Evolutionary conservation across 2,329 filamentous ascomycete species (phyloP).

Genomic region (Dryadomyces quercus-mongolicae): DNA sequence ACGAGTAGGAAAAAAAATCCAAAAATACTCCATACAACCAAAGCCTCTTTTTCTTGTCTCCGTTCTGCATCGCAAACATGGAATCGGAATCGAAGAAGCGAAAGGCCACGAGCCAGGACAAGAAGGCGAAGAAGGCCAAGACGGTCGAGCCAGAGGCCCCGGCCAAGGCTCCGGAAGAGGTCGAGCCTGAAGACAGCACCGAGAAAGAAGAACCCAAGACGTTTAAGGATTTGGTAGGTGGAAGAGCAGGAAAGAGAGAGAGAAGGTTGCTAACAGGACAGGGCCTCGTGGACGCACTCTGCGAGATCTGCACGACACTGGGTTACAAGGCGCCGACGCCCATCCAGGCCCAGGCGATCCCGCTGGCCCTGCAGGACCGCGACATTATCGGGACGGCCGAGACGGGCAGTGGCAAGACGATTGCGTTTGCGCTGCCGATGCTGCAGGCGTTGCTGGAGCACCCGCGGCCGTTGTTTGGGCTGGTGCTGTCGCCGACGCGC

Average conservation of each 20-base stretch:
- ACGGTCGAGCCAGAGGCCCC: neutral
- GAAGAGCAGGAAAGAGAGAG: neutral
- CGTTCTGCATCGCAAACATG: constrained; percentile 4
- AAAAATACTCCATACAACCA: neutral
- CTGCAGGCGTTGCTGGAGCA: constrained; percentile 83
- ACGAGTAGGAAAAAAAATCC: too few species aligned
- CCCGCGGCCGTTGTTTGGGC: constrained; percentile 73
- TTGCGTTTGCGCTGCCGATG: constrained; percentile 86
- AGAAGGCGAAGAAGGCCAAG: neutral
- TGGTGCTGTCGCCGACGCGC: constrained; percentile 84
- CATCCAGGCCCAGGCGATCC: constrained; percentile 80
- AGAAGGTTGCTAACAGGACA: constrained; percentile 17
- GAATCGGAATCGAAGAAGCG: constrained; percentile 6
- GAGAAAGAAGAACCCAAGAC: constrained; percentile 2
- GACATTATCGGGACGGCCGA: constrained; percentile 92
- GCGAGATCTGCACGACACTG: constrained; percentile 73
- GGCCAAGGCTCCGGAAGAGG: neutral
- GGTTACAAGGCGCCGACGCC: constrained; percentile 80
- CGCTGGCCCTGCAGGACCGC: constrained; percentile 61
- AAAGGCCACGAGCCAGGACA: neutral
- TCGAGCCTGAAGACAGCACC: neutral
- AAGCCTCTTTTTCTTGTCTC: constrained; percentile 4
- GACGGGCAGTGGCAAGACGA: constrained; percentile 92
- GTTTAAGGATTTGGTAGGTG: constrained; percentile 3
- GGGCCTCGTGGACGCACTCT: constrained; percentile 77